Evolutionary conservation across 1,284 basidiomycete genomes (phyloP), one percentile per base, ranked within the genome.

Genomic region (Inonotus obliquus): DNA sequence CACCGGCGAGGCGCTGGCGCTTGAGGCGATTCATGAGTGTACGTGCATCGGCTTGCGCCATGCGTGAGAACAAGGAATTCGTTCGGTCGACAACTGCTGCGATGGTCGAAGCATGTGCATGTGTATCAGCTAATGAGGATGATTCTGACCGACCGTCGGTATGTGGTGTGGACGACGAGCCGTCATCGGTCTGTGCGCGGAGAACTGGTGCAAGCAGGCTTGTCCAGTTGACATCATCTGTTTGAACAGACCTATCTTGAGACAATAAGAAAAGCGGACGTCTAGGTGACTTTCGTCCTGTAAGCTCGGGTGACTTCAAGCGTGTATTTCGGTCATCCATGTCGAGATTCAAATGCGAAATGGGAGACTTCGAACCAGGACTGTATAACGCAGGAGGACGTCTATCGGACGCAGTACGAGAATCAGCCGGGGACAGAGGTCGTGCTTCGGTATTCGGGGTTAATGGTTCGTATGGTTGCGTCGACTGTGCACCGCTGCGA

Each of bases 11-110:
- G 69, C 96, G 85, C 67, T 98, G 96, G 52, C 94, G 88, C 74
- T 95, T 96, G 48, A 99, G 79, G 14, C 96, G 86, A 62, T 91
- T 90, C 48, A 92, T 92, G 44, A 99, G 79, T 0, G 94, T 95
- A 29, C 91, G 80, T 0, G 96, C 88, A 67, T 99, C 96, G 1
- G 95, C 89, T 65, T 91, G 86, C 17, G 82, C 77, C 65, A 98
- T 80, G 19, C 89, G 85, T 58, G 79, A 81, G 56, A 92, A 78
- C 11, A 97, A 75, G 27, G 82, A 77, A 29, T 79, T 74, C 57
- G 91, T 77, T 65, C 89, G 87, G 44, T 96, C 93, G 56, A 96
- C 74, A 21, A 97, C 76, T 9, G 77, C 73, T 49, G 83, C 75
- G 32, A 94, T 76, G 17, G 81, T 81, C 11, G 78, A 75, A 3